Evolutionary conservation across 805 yeast genomes (phyloP).

Genomic region (Ogataea ganodermae): DNA sequence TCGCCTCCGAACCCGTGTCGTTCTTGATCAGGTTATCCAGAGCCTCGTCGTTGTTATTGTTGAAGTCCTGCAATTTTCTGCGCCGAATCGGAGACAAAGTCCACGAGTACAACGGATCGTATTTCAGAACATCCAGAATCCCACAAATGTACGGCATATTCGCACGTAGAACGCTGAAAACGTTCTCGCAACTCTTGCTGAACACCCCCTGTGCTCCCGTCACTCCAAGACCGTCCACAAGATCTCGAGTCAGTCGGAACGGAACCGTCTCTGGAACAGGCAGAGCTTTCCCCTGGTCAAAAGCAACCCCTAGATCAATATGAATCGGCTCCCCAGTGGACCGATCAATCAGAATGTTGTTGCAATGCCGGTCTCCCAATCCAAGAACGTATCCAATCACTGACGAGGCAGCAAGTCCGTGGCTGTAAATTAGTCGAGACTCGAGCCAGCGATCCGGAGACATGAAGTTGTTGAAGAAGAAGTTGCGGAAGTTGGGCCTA

Average conservation of each 20-base stretch:
- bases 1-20: conserved; percentile 65
- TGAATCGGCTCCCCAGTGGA: conserved; percentile 91
- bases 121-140: conserved; percentile 79
- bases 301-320: conserved; percentile 94
- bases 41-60: conserved; percentile 20
- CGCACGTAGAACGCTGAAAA: conserved; percentile 62
- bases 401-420: conserved; percentile 82
- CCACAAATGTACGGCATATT: conserved; percentile 73
- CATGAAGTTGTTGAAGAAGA: conserved; percentile 66
- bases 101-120: conserved; percentile 96
- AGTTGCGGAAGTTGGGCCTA: conserved; percentile 67
- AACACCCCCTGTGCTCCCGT: conserved; percentile 83
- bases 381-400: conserved; percentile 89
- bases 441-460: conserved; percentile 75
- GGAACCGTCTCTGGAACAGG: conserved; percentile 94
- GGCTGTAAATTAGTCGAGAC: conserved; percentile 63
- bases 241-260: conserved; percentile 84
- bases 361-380: conserved; percentile 92
- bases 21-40: conserved; percentile 25
- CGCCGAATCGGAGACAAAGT: conserved; percentile 73
- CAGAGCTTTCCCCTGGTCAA: conserved; percentile 85
- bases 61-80: conserved; percentile 51
- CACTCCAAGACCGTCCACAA: conserved; percentile 90
- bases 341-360: conserved; percentile 81
- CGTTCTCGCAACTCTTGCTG: conserved; percentile 69